Evolutionary conservation across 2,329 filamentous ascomycete species (phyloP).

Genomic region (Neonectria neomacrospora): DNA sequence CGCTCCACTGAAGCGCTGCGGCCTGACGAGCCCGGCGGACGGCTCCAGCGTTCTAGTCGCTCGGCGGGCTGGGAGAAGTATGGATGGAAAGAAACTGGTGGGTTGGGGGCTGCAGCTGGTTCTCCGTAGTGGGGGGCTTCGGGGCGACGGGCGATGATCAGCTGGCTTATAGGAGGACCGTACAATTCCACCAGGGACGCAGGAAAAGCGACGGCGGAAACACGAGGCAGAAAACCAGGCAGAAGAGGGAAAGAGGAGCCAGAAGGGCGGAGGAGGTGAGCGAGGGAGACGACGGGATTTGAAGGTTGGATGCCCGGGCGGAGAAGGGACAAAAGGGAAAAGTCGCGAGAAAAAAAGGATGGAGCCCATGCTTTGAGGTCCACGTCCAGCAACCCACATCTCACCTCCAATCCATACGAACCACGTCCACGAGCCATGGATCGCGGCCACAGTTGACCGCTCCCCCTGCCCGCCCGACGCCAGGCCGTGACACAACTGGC

Average conservation of each 20-base stretch:
- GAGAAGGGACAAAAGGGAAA: constrained; percentile 18
- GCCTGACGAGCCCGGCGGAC: background rate
- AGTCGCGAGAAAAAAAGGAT: constrained; percentile 11
- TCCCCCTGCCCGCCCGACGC: background rate
- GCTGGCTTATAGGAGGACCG: background rate
- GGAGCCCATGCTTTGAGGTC: constrained; percentile 12
- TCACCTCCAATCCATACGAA: background rate
- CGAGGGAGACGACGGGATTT: constrained; percentile 23
- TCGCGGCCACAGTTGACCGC: background rate
- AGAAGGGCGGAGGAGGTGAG: constrained; percentile 4
- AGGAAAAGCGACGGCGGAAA: background rate
- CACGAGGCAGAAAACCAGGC: constrained; percentile 3
- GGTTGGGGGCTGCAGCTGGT: background rate
- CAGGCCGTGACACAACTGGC: background rate
- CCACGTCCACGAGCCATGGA: constrained; percentile 1
- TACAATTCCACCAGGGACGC: constrained; percentile 3
- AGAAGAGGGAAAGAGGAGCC: constrained; percentile 3
- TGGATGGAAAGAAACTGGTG: background rate
- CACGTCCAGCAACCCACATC: background rate
- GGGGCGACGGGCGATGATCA: background rate
- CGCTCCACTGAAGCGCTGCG: constrained; percentile 1
- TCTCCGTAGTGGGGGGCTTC: background rate
- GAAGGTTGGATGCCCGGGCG: constrained; percentile 19
- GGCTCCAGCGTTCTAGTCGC: background rate
- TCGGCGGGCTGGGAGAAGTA: background rate